Base-by-base conservation (phyloP, 805 yeast genomes). In the Myxozyma kluyveri region DNA sequence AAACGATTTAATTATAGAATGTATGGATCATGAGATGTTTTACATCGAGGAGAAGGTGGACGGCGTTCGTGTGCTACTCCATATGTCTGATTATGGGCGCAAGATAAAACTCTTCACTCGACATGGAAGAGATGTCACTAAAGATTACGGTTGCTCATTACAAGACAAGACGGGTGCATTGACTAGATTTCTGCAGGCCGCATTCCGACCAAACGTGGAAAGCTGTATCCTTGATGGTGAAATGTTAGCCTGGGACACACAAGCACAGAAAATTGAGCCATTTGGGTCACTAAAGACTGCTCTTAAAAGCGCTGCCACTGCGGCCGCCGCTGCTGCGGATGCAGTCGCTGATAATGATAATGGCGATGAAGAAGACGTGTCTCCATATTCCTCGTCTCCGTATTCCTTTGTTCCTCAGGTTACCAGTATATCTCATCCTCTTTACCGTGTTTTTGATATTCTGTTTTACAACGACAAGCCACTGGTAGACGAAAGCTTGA, bases 31-130 rank as follows among this genome's bases (percentile, higher is more conserved):
- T 7, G 57, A 56, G n/a, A 71, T 74, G 23, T 88, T 88, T 62
- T 76, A 75, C 47, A 80, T 91, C 7, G 98, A 91, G 63, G 97
- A 91, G 65, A 91, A 91, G 65, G 77, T 89, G 70, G 97, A 91
- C 67, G 99, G 98, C 2, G 97, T 91, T 67, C 71, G 99, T 59
- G 81, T 88, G 61, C 83, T 87, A 48, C 59, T 89, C 42, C 99
- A 91, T 65, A 79, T 81, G 70, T 66, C 72, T 39, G 69, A 79
- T 6, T 65, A 65, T 52, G 83, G 78, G 9, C 61, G 63, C 35
- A 54, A 52, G 31, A 78, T 77, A 64, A 72, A 72, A 54, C 83
- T 75, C 63, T 83, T 67, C 63, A 81, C 87, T 46, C 74, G 96
- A 60, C 76, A 81, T 42, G 85, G 86, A 6, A 80, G 80, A 47